These are phyloP conservation scores for Paecilomyces formosus DNA, from an alignment of 2,329 filamentous ascomycete genomes.

Conservation along the genomic window DNA sequence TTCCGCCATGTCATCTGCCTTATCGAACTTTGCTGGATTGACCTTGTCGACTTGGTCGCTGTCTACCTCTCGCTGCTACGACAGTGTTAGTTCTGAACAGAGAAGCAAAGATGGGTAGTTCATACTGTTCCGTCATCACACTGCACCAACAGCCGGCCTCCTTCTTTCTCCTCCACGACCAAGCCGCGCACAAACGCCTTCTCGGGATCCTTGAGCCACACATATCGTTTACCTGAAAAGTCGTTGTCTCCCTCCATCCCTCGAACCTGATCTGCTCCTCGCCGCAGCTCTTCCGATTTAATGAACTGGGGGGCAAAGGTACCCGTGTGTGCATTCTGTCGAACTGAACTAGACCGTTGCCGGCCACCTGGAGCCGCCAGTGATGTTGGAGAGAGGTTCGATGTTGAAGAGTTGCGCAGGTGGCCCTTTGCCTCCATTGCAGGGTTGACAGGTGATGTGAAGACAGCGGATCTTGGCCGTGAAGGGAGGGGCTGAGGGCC, in stretches of 20 bases:
- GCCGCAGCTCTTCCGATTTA: constrained; percentile 70
- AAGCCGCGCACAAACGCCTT: constrained; percentile 87
- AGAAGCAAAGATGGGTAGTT: constrained; percentile 8
- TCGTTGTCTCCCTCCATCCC: constrained; percentile 96
- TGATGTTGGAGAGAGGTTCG: constrained; percentile 44
- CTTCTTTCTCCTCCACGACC: constrained; percentile 73
- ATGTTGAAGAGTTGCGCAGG: constrained; percentile 62
- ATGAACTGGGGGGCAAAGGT: constrained; percentile 98
- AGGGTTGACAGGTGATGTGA: constrained; percentile 49
- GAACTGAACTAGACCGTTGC: constrained; percentile 55
- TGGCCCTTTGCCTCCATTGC: constrained; percentile 46
- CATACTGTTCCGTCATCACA: constrained; percentile 81
- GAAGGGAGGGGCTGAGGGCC: constrained; percentile 34
- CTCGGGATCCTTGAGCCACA: constrained; percentile 87
- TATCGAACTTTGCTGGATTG: constrained; percentile 99
- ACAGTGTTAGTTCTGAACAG: constrained; percentile 7
- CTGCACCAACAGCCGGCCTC: constrained; percentile 69
- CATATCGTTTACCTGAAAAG: constrained; percentile 96
- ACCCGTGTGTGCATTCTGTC: constrained; percentile 56
- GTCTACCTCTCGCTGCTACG: constrained; percentile 76
- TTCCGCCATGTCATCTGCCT: constrained; percentile 98
- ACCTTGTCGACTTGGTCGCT: constrained; percentile 92
- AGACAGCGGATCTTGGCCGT: constrained; percentile 69
- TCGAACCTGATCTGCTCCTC: constrained; percentile 47
- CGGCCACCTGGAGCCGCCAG: constrained; percentile 33